A percentile compares a stretch with the other conserved stretches of the same genome.
Conservation (phyloP, 2,329 filamentous ascomycete species). For the Aquanectria penicillioides region DNA sequence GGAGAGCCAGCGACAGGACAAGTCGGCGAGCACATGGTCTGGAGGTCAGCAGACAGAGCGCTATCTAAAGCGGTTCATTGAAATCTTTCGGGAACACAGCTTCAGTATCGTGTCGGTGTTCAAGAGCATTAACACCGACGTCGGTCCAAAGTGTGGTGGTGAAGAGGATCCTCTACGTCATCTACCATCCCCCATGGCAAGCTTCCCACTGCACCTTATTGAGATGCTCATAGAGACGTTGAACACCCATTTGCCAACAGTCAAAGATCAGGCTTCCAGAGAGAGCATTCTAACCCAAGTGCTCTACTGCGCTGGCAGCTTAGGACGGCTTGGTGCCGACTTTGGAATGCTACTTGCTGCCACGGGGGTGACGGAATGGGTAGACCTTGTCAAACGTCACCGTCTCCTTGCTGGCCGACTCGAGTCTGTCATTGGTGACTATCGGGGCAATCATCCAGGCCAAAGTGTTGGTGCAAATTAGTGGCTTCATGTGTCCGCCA, state of each 20-base stretch:
- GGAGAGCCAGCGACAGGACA: slow-evolving; percentile 67
- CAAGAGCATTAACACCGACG: slow-evolving; percentile 75
- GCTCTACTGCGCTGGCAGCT: slow-evolving; percentile 89
- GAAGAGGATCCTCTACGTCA: slow-evolving; percentile 57
- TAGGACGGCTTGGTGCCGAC: slow-evolving; percentile 90
- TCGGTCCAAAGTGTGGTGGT: slow-evolving; percentile 30
- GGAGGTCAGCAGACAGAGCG: slow-evolving; percentile 92
- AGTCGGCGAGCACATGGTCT: slow-evolving; percentile 61
- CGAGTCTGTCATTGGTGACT: slow-evolving; percentile 72
- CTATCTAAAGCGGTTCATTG: slow-evolving; percentile 94
- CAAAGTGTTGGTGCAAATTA: slow-evolving; percentile 14
- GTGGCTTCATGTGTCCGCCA: no score
- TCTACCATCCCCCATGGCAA: slow-evolving; percentile 80
- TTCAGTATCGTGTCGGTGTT: slow-evolving; percentile 97
- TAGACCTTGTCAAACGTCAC: slow-evolving; percentile 88
- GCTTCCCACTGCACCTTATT: slow-evolving; percentile 86
- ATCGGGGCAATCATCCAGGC: slow-evolving; percentile 41
- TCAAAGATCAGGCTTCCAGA: slow-evolving; percentile 80
- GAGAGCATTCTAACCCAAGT: slow-evolving; percentile 94
- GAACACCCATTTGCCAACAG: slow-evolving; percentile 79
- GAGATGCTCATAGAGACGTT: slow-evolving; percentile 83
- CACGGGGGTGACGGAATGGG: slow-evolving; percentile 76
- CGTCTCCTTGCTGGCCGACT: slow-evolving; percentile 82
- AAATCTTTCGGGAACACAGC: slow-evolving; percentile 97
- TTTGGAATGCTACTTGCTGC: slow-evolving; percentile 86